Evolutionary conservation across 441 rosid genomes (phyloP), one percentile per base, ranked within the genome.

Genomic region (Manihot esculenta): DNA sequence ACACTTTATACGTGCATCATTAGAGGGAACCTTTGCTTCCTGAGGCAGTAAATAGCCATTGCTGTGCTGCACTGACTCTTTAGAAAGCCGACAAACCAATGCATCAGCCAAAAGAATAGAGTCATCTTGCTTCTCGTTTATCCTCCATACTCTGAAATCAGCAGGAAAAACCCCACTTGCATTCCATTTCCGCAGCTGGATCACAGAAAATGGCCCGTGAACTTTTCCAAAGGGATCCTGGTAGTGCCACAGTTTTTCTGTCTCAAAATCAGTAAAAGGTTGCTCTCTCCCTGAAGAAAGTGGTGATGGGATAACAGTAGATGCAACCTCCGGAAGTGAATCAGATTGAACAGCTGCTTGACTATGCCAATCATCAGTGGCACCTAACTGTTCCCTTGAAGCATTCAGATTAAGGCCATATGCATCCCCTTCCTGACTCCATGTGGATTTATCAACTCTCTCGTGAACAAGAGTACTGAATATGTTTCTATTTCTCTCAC

Each of bases 201-300:
- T 71, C 85, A 94, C 74, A 51, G 89, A 51, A 85, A 96, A 96
- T 49, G 99, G 98, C 64, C 99, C 99, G 74, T 94, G 99, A 76
- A 79, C 74, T 79, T 82, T 92, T 78, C 94, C 96, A 63, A 64
- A 74, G 61, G 99, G 99, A 75, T 96, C 99, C 81, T 83, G 87
- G 78, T 96, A 94, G 78, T 76, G 89, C 99, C 99, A 96, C 68
- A 87, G 68, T 64, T 82, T 91, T 62, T 81, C 83, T 0, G 72
- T 78, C 82, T 88, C 96, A 14, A 65, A 68, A 71, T 85, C 81
- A 70, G 67, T 66, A 70, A 74, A 75, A 53, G 83, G 73, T 60
- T 73, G 84, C 76, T 84, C 86, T 67, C 64, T 70, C 53, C 78
- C 84, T 20, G 80, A 55, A 70, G 87, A 69, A 70, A 74, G 84